Percentiles rank a stretch among this genome's conserved stretches.
Evolutionary conservation across 1,284 basidiomycete species (phyloP).

Genomic region (Puccinia hordei): DNA sequence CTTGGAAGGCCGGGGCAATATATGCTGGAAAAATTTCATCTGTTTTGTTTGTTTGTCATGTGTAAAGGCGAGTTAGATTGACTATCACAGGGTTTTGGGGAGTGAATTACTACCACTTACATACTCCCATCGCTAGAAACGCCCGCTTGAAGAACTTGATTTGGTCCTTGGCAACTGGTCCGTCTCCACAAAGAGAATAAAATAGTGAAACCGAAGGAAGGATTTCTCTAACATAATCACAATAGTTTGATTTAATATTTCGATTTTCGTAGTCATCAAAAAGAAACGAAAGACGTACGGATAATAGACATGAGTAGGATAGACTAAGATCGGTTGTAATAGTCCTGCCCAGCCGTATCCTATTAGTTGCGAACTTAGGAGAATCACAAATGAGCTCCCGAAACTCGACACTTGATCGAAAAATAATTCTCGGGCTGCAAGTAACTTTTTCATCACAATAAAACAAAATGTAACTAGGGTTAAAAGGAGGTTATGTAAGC

Average conservation of each 20-base stretch:
- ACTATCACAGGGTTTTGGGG: too few relatives aligned
- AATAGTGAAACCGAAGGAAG: conserved; percentile 48
- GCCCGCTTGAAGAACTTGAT: conserved; percentile 46
- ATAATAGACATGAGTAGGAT: conserved; percentile 47
- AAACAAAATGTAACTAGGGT: neutral
- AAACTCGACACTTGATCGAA: conserved; percentile 30
- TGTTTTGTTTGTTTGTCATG: neutral
- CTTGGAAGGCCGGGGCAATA: conserved; percentile 43
- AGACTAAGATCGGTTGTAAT: conserved; percentile 48
- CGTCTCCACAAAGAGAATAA: conserved; percentile 35
- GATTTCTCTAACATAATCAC: conserved; percentile 34
- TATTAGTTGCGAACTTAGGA: conserved; percentile 50
- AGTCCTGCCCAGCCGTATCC: conserved; percentile 51
- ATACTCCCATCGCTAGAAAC: conserved; percentile 42
- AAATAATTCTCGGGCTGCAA: conserved; percentile 45
- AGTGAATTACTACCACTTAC: neutral
- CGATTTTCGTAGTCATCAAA: neutral
- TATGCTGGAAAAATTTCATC: conserved; percentile 49
- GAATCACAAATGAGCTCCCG: conserved; percentile 25
- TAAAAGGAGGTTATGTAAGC: too few relatives aligned
- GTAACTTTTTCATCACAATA: neutral
- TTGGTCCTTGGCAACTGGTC: conserved; percentile 30
- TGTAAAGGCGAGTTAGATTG: too few relatives aligned
- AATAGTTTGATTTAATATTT: neutral
- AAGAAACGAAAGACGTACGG: conserved; percentile 32